These are phyloP conservation scores for Annona squamosa DNA, from an alignment of 164 flowering plant species.

Conservation along the genomic window DNA sequence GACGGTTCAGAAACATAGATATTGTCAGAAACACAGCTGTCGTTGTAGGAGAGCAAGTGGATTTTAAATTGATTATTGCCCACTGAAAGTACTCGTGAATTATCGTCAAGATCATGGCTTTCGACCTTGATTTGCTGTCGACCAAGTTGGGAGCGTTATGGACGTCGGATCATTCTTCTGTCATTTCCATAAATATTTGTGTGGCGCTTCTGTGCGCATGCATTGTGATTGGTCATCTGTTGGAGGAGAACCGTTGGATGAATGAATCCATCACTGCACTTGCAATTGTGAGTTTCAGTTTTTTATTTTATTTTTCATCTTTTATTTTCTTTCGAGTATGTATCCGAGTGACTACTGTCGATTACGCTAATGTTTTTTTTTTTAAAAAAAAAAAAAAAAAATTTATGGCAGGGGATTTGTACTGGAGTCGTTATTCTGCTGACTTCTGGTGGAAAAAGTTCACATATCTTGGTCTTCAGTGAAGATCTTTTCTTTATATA, in stretches of 20 bases:
- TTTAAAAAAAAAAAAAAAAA: too few species aligned
- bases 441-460: conserved; percentile 50
- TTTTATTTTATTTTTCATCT: not conserved
- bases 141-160: conserved; percentile 13
- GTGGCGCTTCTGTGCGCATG: conserved; percentile 75
- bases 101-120: conserved; percentile 1
- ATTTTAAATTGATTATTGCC: not conserved
- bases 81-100: not conserved
- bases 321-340: not conserved
- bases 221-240: conserved; percentile 66
- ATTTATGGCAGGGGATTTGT: conserved; percentile 47
- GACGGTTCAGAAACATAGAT: not conserved
- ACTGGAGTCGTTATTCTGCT: conserved; percentile 55
- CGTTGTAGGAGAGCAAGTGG: not conserved
- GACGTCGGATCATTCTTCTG: conserved; percentile 53
- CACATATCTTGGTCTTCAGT: conserved; percentile 55
- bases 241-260: conserved; percentile 81
- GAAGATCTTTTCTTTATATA: conserved; percentile 76
- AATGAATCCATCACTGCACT: conserved; percentile 84
- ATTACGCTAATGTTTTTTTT: not conserved
- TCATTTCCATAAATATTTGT: conserved; percentile 66
- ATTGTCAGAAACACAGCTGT: not conserved
- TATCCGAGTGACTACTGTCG: not conserved
- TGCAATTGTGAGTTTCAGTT: conserved; percentile 39
- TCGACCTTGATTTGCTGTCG: conserved; percentile 6